Base-by-base conservation (phyloP, 805 yeast genomes). In the Diddensiella caesifluorescens region DNA sequence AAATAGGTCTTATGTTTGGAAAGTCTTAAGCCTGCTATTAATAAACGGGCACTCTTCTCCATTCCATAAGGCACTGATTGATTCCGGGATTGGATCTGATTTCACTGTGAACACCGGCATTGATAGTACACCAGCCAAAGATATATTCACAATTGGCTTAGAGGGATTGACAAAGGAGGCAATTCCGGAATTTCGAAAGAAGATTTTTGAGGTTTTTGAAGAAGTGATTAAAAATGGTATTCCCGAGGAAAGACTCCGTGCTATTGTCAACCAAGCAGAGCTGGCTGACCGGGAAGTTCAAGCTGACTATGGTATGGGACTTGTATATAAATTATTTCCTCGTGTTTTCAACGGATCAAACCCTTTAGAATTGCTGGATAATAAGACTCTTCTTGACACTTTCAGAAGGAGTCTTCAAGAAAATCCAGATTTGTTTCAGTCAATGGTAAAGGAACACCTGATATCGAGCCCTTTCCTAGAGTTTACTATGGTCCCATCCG, bases 21-120 rank as follows among this genome's bases (percentile, higher is more conserved):
- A 80, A 44, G 66, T 88, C 6, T 64, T 88, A 36, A 76, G 84
- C 16, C 74, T 80, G 19, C 65, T 92, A 39, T 67, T 92, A 25
- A 75, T 81, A 50, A 95, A 86, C 57, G 97, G 97, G 2, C 97
- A 90, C 56, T 83, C 92, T 9, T 82, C 97, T 4, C 90, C 95
- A 4, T 69, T 92, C 42, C 86, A 89, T 61, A 86, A 88, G 61
- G 75, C 76, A n/a, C 67, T 92, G 42, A 83, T 92, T 42, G 98
- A 92, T 60, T 64, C 83, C 1, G 92, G 90, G 1, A 57, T 80
- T 25, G 97, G 92, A 31, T 76, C 84, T 39, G 97, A 92, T 50
- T 92, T 80, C 56, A 68, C 90, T 0, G 83, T 87, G 4, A 92
- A 92, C 57, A 70, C 95, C 0, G 98, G 98, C 1, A 68, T 86